Conservation (phyloP, 495 filamentous ascomycete genomes). For the Hyaloscypha hepaticicola region DNA sequence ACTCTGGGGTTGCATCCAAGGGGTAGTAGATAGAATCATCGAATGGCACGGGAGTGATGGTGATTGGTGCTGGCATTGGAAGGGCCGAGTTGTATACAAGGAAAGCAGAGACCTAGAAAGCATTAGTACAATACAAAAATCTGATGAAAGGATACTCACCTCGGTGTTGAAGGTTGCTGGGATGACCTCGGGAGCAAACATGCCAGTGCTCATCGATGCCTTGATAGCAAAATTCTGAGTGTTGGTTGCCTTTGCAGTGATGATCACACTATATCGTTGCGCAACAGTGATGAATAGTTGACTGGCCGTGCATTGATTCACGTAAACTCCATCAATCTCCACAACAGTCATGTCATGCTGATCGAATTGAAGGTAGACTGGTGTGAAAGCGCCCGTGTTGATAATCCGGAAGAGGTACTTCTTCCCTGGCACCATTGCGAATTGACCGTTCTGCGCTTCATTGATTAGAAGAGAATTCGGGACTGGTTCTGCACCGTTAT, state of each 20-base stretch:
- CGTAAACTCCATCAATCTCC: constrained; percentile 53
- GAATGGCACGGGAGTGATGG: not conserved
- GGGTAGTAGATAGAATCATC: constrained; percentile 8
- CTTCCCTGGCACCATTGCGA: constrained; percentile 61
- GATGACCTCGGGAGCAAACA: constrained; percentile 9
- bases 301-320: constrained; percentile 52
- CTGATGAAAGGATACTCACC: not conserved
- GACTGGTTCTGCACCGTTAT: constrained; percentile 56
- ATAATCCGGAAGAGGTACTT: constrained; percentile 77
- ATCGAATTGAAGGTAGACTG: constrained; percentile 69
- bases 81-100: constrained; percentile 12
- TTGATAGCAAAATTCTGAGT: constrained; percentile 17
- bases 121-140: not conserved
- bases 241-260: constrained; percentile 48
- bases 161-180: not conserved
- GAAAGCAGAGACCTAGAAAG: constrained; percentile 3
- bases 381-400: constrained; percentile 64
- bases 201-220: constrained; percentile 47
- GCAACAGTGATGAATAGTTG: constrained; percentile 51
- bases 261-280: constrained; percentile 43
- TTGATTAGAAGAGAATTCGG: constrained; percentile 69
- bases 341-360: constrained; percentile 60
- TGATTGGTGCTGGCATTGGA: constrained; percentile 6
- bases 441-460: constrained; percentile 54
- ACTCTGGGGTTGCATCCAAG: not conserved